Base-by-base conservation (phyloP, 805 yeast species). In the Yamadazyma tumulicola region DNA sequence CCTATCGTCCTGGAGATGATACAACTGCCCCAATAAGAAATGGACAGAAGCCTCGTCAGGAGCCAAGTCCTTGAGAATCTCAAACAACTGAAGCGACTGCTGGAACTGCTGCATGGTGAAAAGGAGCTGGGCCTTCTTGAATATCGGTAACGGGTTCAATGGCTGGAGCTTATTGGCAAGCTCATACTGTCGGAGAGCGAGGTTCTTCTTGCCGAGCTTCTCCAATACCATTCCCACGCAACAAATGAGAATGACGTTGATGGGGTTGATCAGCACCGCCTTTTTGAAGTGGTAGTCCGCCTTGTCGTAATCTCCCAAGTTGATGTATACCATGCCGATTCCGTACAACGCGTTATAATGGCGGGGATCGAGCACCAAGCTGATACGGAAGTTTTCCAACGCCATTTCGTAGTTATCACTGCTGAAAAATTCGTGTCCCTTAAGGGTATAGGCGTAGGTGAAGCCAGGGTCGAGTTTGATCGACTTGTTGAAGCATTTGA, bases 311-410 rank as follows among this genome's bases (percentile, higher is more conserved):
- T 86, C 88, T 4, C 97, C 97, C 34, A 88, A 62, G 50, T 87
- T 85, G 55, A 87, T 73, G 55, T 81, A 83, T 19, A 88, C 94
- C 91, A 88, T 87, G 6, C 97, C 98, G 37, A 93, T 75, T 18
- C 98, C 98, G 52, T 93, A 93, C 51, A 89, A 78, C 0, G 97
- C 97, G 58, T 91, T 93, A 59, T 89, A 93, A 54, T 87, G 96
- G 38, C 88, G 69, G 30, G 81, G 72, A 50, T 91, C 95, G 26
- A 80, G 70, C 16, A 81, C 64, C 29, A 93, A 67, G 3, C 96
- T 94, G 42, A 71, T 68, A 23, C 96, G 61, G 69, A 88, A 93
- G 41, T 86, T 77, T 37, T 82, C 85, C 42, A 84, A 72, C 0
- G 98, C 97, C 52, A 79, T 75, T 53, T 88, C 96, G 60, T 82